Conservation (phyloP, 495 filamentous ascomycete genomes). For the Aspergillus indologenus region DNA sequence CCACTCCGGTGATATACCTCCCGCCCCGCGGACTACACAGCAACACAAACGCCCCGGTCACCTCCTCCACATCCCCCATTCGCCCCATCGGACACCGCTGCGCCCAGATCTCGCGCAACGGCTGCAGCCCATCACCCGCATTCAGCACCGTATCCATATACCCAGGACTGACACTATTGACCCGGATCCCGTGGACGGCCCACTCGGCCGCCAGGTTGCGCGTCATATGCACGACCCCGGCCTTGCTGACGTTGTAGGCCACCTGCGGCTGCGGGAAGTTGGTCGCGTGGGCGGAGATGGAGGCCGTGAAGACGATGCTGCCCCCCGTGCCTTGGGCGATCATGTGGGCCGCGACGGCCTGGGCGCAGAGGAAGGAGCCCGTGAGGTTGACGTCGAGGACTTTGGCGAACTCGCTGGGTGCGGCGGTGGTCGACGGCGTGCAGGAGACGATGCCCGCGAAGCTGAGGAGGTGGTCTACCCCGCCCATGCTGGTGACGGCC, state of each 20-base stretch:
- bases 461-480: constrained; percentile 56
- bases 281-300: constrained; percentile 62
- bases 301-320: constrained; percentile 63
- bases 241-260: constrained; percentile 69
- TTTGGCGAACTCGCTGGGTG: constrained; percentile 51
- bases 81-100: constrained; percentile 68
- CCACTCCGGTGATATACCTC: constrained; percentile 75
- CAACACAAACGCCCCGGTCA: constrained; percentile 77
- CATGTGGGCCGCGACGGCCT: constrained; percentile 58
- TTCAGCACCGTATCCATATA: constrained; percentile 82
- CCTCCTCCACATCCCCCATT: constrained; percentile 69
- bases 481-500: constrained; percentile 43
- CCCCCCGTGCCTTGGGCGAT: constrained; percentile 51
- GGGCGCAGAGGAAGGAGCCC: constrained; percentile 65
- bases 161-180: constrained; percentile 68
- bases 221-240: constrained; percentile 56
- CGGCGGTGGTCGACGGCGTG: constrained; percentile 54
- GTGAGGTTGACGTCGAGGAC: constrained; percentile 67
- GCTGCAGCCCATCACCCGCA: constrained; percentile 31
- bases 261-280: constrained; percentile 69
- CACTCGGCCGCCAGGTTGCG: constrained; percentile 66
- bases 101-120: constrained; percentile 76
- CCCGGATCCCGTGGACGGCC: constrained; percentile 59
- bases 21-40: constrained; percentile 64
- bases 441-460: constrained; percentile 69